phyloP scores from a whole-genome alignment of 306 rosid genomes.

The Clitoria ternatea region DNA sequence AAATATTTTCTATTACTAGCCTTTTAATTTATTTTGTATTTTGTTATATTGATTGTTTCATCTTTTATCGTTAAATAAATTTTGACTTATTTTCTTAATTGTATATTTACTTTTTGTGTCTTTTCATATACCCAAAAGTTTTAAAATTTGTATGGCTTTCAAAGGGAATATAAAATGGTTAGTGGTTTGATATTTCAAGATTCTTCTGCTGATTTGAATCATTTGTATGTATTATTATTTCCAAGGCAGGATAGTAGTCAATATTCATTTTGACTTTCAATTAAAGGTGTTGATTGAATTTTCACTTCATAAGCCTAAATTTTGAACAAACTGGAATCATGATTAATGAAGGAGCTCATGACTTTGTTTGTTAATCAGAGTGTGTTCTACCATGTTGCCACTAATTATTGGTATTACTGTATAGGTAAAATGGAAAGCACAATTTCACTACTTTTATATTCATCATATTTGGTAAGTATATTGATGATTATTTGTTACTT shows the following conservation, averaged over 20 bases:
- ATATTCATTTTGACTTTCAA: constrained; percentile 37
- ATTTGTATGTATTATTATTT: neutral
- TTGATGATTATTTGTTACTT: neutral
- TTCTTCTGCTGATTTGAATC: neutral
- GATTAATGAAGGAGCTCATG: constrained; percentile 74
- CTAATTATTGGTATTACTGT: constrained; percentile 89
- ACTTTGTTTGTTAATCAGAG: constrained; percentile 84
- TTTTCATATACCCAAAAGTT: too few relatives aligned
- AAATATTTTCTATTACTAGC: too few relatives aligned
- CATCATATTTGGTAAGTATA: constrained; percentile 15
- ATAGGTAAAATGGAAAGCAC: constrained; percentile 49
- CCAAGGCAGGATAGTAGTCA: neutral
- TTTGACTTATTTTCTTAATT: too few relatives aligned
- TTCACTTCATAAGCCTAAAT: constrained; percentile 49
- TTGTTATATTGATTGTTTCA: too few relatives aligned
- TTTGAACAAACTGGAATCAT: constrained; percentile 62
- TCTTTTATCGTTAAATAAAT: too few relatives aligned
- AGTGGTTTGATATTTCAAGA: neutral
- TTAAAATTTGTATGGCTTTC: too few relatives aligned
- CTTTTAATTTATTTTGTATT: too few relatives aligned
- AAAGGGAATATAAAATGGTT: too few relatives aligned
- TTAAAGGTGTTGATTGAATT: constrained; percentile 54
- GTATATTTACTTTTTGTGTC: too few relatives aligned
- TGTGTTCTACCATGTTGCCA: constrained; percentile 77
- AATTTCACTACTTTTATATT: neutral